Evolutionary conservation across 1,284 basidiomycete species (phyloP).

Genomic region (Leccinum solheimii): DNA sequence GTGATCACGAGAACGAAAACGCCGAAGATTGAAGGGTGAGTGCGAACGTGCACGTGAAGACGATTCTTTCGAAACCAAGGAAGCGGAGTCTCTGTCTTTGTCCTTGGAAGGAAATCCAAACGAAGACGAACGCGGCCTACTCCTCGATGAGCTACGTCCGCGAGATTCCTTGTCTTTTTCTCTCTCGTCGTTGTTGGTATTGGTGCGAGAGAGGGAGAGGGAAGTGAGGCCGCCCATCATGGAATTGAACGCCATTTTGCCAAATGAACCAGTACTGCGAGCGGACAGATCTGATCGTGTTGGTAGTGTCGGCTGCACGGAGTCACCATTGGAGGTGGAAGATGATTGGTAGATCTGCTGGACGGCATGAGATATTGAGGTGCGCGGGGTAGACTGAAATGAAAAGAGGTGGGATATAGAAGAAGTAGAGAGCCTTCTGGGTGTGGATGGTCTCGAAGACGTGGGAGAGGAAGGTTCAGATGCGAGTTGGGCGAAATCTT

Average conservation of each 20-base stretch:
- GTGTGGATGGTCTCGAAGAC: conserved; percentile 23
- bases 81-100: conserved; percentile 29
- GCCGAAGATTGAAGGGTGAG: conserved; percentile 69
- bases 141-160: conserved; percentile 45
- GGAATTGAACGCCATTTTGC: conserved; percentile 63
- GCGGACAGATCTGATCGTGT: conserved; percentile 35
- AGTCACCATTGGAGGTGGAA: conserved; percentile 8
- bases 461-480: conserved; percentile 2
- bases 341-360: conserved; percentile 21
- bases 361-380: conserved; percentile 18
- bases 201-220: conserved; percentile 57
- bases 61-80: conserved; percentile 26
- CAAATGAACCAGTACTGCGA: conserved; percentile 49
- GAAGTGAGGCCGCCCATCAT: conserved; percentile 69
- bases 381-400: conserved; percentile 21
- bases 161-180: conserved; percentile 45
- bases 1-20: conserved; percentile 52
- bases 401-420: conserved; percentile 28
- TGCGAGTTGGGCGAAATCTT: conserved; percentile 9
- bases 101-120: conserved; percentile 32
- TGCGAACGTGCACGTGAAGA: conserved; percentile 60
- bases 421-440: conserved; percentile 25
- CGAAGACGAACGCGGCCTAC: conserved; percentile 54
- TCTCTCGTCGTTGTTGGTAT: conserved; percentile 36
- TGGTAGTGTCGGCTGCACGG: conserved; percentile 8